A percentile compares a stretch with the other conserved stretches of the same genome.
phyloP scores from a whole-genome alignment of 345 rosid species.

The Camelina hispida region DNA sequence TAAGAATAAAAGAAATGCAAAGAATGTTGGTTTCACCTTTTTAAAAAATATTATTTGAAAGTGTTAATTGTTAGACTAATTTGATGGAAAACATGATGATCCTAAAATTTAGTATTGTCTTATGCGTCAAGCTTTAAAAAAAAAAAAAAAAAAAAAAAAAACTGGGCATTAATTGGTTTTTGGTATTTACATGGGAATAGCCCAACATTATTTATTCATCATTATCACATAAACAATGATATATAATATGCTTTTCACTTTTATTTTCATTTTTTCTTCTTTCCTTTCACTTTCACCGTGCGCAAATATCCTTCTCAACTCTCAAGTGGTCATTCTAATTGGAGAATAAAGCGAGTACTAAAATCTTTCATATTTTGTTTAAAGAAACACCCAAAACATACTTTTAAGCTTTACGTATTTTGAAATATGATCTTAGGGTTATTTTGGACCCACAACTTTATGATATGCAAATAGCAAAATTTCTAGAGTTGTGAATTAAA shows the following conservation, averaged over 20 bases:
- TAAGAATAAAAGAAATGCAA: constrained; percentile 5
- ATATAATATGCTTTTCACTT: constrained; percentile 17
- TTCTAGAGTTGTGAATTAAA: constrained; percentile 42
- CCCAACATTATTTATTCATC: constrained; percentile 40
- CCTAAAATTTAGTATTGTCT: constrained; percentile 8
- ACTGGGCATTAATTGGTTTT: constrained; percentile 32
- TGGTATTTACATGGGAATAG: constrained; percentile 38
- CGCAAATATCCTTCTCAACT: constrained; percentile 34
- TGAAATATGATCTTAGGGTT: constrained; percentile 29
- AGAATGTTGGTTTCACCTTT: constrained; percentile 34
- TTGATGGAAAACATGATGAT: constrained; percentile 33
- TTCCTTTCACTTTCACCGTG: constrained; percentile 38
- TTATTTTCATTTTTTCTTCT: background rate
- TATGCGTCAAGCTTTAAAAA: constrained; percentile 27
- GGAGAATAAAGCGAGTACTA: constrained; percentile 40
- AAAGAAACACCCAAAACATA: constrained; percentile 41
- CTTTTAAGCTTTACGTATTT: constrained; percentile 37
- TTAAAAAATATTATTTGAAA: background rate
- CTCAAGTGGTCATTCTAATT: constrained; percentile 36
- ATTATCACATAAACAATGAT: constrained; percentile 38
- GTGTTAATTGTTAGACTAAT: background rate
- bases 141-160: background rate
- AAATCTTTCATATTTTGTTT: constrained; percentile 29
- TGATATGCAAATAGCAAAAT: constrained; percentile 44
- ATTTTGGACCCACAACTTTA: constrained; percentile 43